Conservation (phyloP, 202 grass and related monocot species). For the Dendrocalamus latiflorus region DNA sequence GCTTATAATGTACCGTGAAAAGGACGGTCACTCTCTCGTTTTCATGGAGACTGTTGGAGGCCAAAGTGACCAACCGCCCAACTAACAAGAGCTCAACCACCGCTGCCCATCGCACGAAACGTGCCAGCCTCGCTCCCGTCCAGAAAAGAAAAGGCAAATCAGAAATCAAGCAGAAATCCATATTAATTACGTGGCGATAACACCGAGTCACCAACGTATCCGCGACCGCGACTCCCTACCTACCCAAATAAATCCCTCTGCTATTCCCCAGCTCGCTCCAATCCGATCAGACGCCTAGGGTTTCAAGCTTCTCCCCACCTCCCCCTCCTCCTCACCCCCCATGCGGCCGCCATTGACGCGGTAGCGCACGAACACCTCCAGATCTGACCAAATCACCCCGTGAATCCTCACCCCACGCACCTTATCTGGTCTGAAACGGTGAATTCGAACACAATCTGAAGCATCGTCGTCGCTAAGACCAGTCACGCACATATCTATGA, state of each 20-base stretch:
- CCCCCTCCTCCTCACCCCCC: neutral
- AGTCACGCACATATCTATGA: slow-evolving; percentile 9
- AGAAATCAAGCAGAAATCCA: too few species aligned
- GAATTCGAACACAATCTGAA: slow-evolving; percentile 34
- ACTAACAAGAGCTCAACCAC: neutral
- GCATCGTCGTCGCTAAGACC: neutral
- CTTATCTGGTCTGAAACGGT: slow-evolving; percentile 38
- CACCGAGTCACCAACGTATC: neutral
- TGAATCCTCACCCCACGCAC: slow-evolving; percentile 27
- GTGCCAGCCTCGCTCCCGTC: too few species aligned
- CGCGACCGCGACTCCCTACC: neutral
- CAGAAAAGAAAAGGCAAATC: too few species aligned
- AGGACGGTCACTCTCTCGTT: too few species aligned
- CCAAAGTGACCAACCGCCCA: neutral
- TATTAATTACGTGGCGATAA: slow-evolving; percentile 21
- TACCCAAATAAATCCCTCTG: slow-evolving; percentile 38
- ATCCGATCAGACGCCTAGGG: slow-evolving; percentile 43
- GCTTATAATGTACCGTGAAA: too few species aligned
- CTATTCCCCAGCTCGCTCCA: neutral
- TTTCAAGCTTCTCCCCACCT: slow-evolving; percentile 13
- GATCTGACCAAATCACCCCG: slow-evolving; percentile 32
- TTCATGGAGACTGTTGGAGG: too few species aligned
- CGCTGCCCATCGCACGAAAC: too few species aligned
- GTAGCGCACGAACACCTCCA: slow-evolving; percentile 38
- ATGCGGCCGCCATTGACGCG: slow-evolving; percentile 38